phyloP scores from a whole-genome alignment of 192 early-diverging fungal species.

The Backusella parvicylindrica region DNA sequence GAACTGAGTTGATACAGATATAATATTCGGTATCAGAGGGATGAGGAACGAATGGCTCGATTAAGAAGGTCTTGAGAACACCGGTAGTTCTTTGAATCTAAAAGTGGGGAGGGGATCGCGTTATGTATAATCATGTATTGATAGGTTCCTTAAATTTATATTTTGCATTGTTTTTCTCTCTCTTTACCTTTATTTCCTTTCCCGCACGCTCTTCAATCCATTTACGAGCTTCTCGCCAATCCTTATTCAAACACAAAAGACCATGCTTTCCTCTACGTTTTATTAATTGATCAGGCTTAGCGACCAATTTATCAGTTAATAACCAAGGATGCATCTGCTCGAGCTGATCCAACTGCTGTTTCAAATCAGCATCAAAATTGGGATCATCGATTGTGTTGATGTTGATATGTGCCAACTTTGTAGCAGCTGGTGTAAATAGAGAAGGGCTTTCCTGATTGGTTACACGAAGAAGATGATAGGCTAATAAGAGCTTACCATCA shows the following conservation, averaged over 20 bases:
- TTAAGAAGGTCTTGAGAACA: constrained; percentile 89
- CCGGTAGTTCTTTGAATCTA: constrained; percentile 83
- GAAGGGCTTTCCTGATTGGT: constrained; percentile 49
- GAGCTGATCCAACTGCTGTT: constrained; percentile 48
- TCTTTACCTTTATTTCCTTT: constrained; percentile 68
- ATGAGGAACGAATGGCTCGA: constrained; percentile 94
- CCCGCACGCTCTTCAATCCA: constrained; percentile 91
- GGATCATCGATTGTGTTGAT: constrained; percentile 59
- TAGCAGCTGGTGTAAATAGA: constrained; percentile 66
- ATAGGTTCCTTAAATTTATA: background rate
- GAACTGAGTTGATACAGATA: constrained; percentile 92
- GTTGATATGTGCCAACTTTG: constrained; percentile 74
- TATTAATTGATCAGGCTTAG: constrained; percentile 97
- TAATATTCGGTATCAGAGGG: constrained; percentile 91
- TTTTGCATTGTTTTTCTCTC: background rate
- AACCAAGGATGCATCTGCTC: constrained; percentile 87
- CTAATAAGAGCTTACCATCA: constrained; percentile 95
- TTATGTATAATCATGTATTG: background rate
- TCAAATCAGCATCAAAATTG: constrained; percentile 63
- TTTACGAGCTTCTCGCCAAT: constrained; percentile 80
- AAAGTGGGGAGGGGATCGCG: background rate
- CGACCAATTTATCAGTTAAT: constrained; percentile 77
- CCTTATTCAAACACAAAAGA: constrained; percentile 86
- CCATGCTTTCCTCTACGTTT: constrained; percentile 97
- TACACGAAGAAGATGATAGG: constrained; percentile 78